Evolutionary conservation across 768 basidiomycete genomes (phyloP), one percentile per base, ranked within the genome.

Genomic region (Suillus spraguei): DNA sequence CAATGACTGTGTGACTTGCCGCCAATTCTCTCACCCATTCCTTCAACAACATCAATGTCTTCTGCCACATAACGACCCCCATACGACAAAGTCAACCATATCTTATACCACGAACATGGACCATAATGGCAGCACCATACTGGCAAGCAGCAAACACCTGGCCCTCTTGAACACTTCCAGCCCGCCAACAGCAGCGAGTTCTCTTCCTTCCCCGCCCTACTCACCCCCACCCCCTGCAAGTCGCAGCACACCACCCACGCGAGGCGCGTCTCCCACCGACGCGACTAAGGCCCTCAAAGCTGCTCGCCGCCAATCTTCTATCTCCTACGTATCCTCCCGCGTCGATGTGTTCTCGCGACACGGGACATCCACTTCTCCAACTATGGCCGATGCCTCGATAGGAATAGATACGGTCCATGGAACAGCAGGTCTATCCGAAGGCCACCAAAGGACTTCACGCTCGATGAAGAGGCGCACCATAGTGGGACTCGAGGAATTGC

Each of bases 221-320:
- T 58, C 56, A 11, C 55, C 55, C 10, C 56, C 56, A 11, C 55
- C 55, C 10, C 56, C 56, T 58, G 10, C 39, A 36, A 20, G 9
- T n/a, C 20, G 20, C 52, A 53, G 33, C 20, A 35, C 52, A 35
- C 52, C 52, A n/a, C 20, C 11, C 3, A 35, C 33, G 41, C 56
- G 39, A 8, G 39, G 17, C 10, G 16, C 13, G 1, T 41, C 17
- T 13, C 38, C 56, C 17, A 20, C 41, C 17, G 17, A 42, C 24
- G 39, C 39, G 41, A 39, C 16, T 4, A 58, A 41, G 20, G 56
- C 39, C 17, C 56, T 41, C 22, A 58, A 58, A 42, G 53, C 56
- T 35, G 65, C 69, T 38, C 67, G 71, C n/a, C 64, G 73, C 60
- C 73, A 71, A 55, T 68, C 73, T 0, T 74, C 73, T 1, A 74